Conservation (phyloP, 768 basidiomycete genomes). For the Termitomyces sp. region DNA sequence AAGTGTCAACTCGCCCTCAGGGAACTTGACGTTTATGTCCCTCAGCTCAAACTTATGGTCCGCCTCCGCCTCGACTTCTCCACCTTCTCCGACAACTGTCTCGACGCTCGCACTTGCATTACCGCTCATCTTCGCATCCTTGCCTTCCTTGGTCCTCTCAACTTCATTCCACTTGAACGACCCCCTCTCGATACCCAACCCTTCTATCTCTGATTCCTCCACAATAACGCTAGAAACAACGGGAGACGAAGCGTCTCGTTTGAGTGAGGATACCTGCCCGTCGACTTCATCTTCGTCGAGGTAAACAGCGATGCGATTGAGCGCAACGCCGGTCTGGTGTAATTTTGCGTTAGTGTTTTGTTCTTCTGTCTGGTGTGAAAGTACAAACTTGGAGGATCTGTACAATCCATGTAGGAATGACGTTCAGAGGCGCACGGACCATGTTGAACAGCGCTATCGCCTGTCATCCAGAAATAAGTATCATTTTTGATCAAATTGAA, state of each 20-base stretch:
- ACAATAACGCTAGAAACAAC: background rate
- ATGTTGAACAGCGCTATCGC: constrained; percentile 81
- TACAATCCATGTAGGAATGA: constrained; percentile 77
- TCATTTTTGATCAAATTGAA: background rate
- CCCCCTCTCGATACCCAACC: constrained; percentile 53
- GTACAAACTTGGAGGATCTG: constrained; percentile 55
- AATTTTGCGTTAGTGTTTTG: background rate
- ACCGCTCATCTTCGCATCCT: background rate
- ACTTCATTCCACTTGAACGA: constrained; percentile 61
- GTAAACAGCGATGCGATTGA: constrained; percentile 63
- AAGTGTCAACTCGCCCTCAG: constrained; percentile 62
- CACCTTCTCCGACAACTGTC: constrained; percentile 17
- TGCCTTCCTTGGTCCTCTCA: constrained; percentile 16
- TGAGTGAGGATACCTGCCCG: constrained; percentile 60
- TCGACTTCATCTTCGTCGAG: constrained; percentile 67
- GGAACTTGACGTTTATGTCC: constrained; percentile 66
- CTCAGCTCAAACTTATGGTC: constrained; percentile 54
- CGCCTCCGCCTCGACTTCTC: background rate
- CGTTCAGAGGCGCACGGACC: constrained; percentile 73
- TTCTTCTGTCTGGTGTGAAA: background rate
- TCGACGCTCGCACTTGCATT: constrained; percentile 10
- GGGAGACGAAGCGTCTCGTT: constrained; percentile 24
- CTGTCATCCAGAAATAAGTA: constrained; percentile 10
- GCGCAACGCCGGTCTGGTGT: constrained; percentile 49
- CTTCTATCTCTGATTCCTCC: constrained; percentile 25